phyloP scores from a whole-genome alignment of 2,329 filamentous ascomycete species.

The Cladobotryum protrusum region DNA sequence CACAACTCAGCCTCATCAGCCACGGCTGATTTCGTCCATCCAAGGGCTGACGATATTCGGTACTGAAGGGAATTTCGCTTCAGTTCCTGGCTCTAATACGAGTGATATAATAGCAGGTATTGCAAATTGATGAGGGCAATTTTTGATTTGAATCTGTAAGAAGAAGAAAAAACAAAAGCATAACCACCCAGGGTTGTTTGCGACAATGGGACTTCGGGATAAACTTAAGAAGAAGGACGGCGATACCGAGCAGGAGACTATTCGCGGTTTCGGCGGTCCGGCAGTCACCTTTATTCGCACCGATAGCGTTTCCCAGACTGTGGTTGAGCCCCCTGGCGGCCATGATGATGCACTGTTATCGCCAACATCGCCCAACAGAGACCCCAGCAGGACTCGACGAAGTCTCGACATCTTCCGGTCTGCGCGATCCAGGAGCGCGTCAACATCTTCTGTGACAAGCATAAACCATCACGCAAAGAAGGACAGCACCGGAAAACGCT shows the following conservation, averaged over 20 bases:
- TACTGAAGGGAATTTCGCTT: too few species aligned
- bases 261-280: conserved; percentile 39
- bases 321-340: conserved; percentile 63
- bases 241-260: conserved; percentile 31
- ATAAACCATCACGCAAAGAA: conserved; percentile 24
- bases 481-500: conserved; percentile 34
- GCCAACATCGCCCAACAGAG: conserved; percentile 20
- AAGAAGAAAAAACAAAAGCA: too few species aligned
- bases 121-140: not conserved
- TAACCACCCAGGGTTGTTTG: too few species aligned
- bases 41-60: too few species aligned
- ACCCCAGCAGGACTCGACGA: conserved; percentile 27
- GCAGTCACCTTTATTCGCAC: conserved; percentile 80
- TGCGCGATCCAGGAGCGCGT: conserved; percentile 43
- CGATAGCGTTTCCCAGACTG: conserved; percentile 73
- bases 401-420: conserved; percentile 42
- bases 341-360: conserved; percentile 27
- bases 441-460: conserved; percentile 37
- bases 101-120: too few species aligned
- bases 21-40: too few species aligned
- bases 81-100: too few species aligned
- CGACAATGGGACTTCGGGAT: conserved; percentile 45
- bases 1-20: too few species aligned
- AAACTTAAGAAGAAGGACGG: conserved; percentile 49
- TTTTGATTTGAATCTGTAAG: not conserved